Conservation (phyloP, 345 rosid genomes). For the Heritiera littoralis region DNA sequence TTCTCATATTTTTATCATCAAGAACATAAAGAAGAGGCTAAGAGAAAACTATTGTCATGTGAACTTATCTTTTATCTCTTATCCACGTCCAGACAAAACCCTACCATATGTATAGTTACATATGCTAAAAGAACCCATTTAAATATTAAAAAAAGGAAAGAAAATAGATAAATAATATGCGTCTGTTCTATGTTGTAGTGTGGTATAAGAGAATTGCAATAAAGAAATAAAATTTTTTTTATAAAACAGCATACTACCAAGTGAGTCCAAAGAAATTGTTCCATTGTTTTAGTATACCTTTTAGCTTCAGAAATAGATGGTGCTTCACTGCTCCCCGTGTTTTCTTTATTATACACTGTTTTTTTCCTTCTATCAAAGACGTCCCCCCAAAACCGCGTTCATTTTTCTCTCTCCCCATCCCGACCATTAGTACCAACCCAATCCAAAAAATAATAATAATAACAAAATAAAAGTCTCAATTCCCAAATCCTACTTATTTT, state of each 20-base stretch:
- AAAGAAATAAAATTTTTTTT: neutral
- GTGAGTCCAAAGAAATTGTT: neutral
- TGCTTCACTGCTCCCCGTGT: neutral
- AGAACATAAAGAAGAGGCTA: neutral
- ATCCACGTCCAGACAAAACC: conserved; percentile 20
- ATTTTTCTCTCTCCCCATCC: neutral
- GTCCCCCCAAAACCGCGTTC: conserved; percentile 3
- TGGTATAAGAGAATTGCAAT: neutral
- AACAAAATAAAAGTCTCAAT: neutral
- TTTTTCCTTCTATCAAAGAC: neutral
- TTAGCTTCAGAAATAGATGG: neutral
- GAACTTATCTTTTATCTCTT: conserved; percentile 14
- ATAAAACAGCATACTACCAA: neutral
- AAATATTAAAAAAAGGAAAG: neutral
- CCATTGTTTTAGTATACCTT: neutral
- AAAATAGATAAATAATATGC: neutral
- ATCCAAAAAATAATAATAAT: neutral
- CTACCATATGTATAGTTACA: neutral
- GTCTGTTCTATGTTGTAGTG: neutral
- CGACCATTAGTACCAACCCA: neutral
- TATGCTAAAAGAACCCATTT: neutral
- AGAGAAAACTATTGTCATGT: conserved; percentile 20
- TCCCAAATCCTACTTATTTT: neutral
- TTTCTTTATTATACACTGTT: neutral
- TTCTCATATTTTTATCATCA: neutral